Base-by-base conservation (phyloP, 768 basidiomycete species). In the Podaxis rugospora region DNA sequence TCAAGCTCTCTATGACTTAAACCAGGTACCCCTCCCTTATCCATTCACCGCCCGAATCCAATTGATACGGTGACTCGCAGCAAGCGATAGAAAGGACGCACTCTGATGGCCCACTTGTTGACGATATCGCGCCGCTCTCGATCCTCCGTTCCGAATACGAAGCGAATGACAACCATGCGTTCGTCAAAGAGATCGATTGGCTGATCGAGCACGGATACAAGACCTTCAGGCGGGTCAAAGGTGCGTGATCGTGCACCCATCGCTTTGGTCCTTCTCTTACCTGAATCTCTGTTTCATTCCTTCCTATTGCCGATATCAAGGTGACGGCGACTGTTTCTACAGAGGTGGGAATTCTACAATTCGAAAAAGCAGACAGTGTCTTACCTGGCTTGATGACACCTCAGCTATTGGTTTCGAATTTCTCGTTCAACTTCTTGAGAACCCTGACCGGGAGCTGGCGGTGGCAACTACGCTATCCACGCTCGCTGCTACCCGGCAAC, bases 311-410 rank as follows among this genome's bases (percentile, higher is more conserved):
- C 47, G 10, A 23, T 13, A 7, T 51, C 3, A n/a, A 85, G 92
- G 94, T 28, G 94, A 92, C 66, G 93, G 95, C 0, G 91, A 92
- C 70, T 96, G 95, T 70, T 96, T 95, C 72, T 97, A 95, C 71
- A 81, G 94, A 80, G 88, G 92, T 92, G 70, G 79, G 75, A 69
- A 16, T 36, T 18, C 11, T 5, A 44, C 42, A 16, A 10, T 23
- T 6, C n/a, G 6, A n/a, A 7, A 13, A 5, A 32, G 10, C 16
- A 6, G 44, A 10, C 16, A n/a, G 40, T 49, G 16, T 32, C 63
- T 65, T 55, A 65, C 35, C 51, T 59, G 32, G 52, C 32, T 39
- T 44, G 62, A 58, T 51, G 42, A 10, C 1, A 61, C 54, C 63
- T 16, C 70, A 93, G 93, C 93, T 10, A 78, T 95, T 54, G 91